Base-by-base conservation (phyloP, 2,329 filamentous ascomycete genomes). In the Lasiodiplodia hormozganensis region DNA sequence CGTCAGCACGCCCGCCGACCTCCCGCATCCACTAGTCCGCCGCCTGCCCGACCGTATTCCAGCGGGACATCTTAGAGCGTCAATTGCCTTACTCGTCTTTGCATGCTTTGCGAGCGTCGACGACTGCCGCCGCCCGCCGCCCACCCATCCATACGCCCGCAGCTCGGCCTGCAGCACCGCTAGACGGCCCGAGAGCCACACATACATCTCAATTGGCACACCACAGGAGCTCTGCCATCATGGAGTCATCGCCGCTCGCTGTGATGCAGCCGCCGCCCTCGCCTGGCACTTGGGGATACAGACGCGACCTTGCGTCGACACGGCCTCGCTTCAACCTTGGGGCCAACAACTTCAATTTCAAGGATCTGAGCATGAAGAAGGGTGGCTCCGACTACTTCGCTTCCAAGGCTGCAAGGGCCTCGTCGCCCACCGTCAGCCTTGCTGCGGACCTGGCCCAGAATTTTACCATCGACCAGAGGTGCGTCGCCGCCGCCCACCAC, bases 381-480 rank as follows among this genome's bases (percentile, higher is more conserved):
- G 82, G 87, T 73, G 85, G 86, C 70, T 82, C 85, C 43, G 94
- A 97, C 80, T 97, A 96, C 83, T 97, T 98, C 83, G 90, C 86
- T 75, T 81, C 92, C 74, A 94, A 92, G 77, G 87, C 91, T 65
- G 85, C 93, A 75, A 89, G 89, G 73, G 93, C 93, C 60, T 97
- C 94, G 23, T 99, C 96, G 68, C 96, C 96, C 6, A 94, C 94
- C 43, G 90, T 93, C 65, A 97, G 93, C 76, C 84, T 99, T 73
- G 95, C 94, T 52, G 94, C 94, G 70, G 96, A 99, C 82, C 86
- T 98, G 74, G 97, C 94, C 69, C 94, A 97, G 78, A 99, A 98
- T 84, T 97, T 98, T 79, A 92, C 95, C 78, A 92, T 98, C 79
- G 94, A 97, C 81, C 93, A 91, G 77, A 97, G 94, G 95, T 97